These are phyloP conservation scores for Hirschfeldia incana DNA, from an alignment of 345 rosid species.

Conservation along the genomic window DNA sequence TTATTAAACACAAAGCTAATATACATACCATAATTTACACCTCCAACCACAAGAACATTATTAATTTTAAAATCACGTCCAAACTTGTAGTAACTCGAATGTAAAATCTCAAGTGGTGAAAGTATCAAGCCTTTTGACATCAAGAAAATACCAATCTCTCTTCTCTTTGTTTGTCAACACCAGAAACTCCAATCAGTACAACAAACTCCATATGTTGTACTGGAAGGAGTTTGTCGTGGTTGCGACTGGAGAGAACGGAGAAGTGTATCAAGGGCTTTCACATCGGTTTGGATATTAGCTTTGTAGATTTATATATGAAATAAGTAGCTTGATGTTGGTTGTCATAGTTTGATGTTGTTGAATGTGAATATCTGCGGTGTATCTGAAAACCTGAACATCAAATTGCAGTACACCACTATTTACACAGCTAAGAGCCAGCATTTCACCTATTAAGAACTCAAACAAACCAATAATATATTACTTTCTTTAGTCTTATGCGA, in stretches of 20 bases:
- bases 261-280: too few species aligned
- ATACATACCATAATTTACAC: neutral
- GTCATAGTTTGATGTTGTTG: too few species aligned
- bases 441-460: too few species aligned
- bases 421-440: too few species aligned
- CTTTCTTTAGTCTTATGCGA: too few species aligned
- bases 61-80: neutral
- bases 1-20: slow-evolving; percentile 14
- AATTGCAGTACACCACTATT: too few species aligned
- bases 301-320: too few species aligned
- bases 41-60: neutral
- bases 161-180: neutral
- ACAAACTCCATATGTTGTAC: slow-evolving; percentile 7
- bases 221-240: slow-evolving; percentile 57
- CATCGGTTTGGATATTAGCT: too few species aligned
- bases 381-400: too few species aligned
- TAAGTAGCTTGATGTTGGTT: too few species aligned
- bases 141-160: neutral
- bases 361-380: too few species aligned
- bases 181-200: neutral
- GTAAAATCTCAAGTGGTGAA: neutral
- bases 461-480: too few species aligned
- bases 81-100: neutral
- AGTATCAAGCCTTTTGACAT: neutral
- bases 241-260: slow-evolving; percentile 41